Conservation (phyloP, 257 asterid species). For the Solanum corneliomulleri region DNA sequence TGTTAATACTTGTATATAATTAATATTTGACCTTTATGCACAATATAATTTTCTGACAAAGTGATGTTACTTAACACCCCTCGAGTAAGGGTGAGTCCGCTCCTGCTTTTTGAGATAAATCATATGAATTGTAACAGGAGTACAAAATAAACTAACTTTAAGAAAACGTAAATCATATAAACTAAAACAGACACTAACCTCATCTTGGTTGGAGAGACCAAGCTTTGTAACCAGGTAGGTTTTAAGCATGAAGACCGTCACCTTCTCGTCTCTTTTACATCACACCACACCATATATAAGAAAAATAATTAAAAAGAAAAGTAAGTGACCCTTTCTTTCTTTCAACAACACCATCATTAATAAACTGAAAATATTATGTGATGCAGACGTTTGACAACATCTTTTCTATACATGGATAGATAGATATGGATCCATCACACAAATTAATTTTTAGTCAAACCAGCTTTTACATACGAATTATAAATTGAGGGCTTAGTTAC, state of each 20-base stretch:
- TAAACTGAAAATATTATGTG: not conserved
- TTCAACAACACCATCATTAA: constrained; percentile 5
- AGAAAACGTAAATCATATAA: not conserved
- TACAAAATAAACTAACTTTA: no score
- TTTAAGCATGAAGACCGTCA: constrained; percentile 18
- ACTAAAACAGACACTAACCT: not conserved
- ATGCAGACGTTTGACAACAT: not conserved
- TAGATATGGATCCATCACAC: not conserved
- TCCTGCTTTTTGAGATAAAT: not conserved
- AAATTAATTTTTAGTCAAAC: not conserved
- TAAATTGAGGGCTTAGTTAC: not conserved
- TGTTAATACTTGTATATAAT: no score
- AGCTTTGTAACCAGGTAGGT: constrained; percentile 14
- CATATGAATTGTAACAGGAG: no score
- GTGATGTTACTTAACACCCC: not conserved
- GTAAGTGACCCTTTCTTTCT: not conserved
- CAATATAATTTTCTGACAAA: no score
- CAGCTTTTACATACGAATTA: not conserved
- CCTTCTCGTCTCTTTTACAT: constrained; percentile 7
- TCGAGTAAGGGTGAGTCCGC: not conserved
- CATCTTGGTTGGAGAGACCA: constrained; percentile 11
- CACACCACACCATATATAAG: not conserved
- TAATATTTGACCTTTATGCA: no score
- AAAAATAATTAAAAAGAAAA: not conserved
- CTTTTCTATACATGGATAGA: not conserved